Conservation (phyloP, 176 grass and related monocot species). For the Oryza longistaminata region DNA sequence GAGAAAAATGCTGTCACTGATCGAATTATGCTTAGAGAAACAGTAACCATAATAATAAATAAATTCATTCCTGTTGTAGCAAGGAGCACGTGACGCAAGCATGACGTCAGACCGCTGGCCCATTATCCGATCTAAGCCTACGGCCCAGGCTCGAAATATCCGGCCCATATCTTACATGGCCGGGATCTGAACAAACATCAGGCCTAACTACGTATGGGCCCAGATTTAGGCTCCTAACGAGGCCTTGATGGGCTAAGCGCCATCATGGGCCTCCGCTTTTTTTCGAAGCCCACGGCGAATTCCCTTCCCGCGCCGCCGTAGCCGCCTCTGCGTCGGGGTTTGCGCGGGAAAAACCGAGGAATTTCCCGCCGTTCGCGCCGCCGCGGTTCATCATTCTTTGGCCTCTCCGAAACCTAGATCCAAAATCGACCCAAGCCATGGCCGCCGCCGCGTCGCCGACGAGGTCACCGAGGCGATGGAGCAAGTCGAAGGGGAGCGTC, state of each 20-base stretch:
- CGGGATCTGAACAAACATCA: too few species aligned
- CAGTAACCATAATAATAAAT: neutral
- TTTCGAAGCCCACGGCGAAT: neutral
- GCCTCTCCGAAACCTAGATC: neutral
- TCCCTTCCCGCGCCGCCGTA: neutral
- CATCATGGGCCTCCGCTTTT: neutral
- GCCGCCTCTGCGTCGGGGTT: neutral
- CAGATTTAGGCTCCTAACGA: neutral
- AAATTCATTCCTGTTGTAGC: neutral
- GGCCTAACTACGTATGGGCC: neutral
- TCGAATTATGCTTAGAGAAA: neutral
- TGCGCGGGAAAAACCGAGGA: constrained; percentile 38
- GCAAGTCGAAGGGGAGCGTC: neutral
- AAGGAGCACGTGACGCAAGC: neutral
- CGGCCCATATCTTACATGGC: too few species aligned
- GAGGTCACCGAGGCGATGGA: neutral
- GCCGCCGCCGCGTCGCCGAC: neutral
- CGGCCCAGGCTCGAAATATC: too few species aligned
- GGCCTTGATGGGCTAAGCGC: neutral
- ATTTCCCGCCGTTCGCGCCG: constrained; percentile 16
- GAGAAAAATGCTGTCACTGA: neutral
- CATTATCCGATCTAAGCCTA: too few species aligned
- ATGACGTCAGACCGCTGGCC: neutral
- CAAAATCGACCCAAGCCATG: constrained; percentile 32
- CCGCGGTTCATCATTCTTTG: neutral